phyloP scores from a whole-genome alignment of 2,329 filamentous ascomycete genomes.

The Colletotrichum sp. region DNA sequence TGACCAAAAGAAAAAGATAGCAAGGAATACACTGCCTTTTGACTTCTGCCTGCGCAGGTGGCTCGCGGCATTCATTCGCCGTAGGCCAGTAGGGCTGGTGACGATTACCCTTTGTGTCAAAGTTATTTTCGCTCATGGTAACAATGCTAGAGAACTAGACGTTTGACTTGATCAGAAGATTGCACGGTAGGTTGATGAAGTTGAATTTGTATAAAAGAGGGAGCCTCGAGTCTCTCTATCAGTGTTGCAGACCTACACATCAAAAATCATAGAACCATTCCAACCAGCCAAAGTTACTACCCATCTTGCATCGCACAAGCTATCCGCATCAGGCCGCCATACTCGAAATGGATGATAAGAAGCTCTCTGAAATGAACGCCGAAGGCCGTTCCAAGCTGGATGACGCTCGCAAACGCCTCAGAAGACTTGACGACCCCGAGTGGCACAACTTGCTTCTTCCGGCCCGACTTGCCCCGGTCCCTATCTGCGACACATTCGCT shows the following conservation, averaged over 20 bases:
- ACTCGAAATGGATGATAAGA: not conserved
- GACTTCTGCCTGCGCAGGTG: not conserved
- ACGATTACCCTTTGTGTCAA: not conserved
- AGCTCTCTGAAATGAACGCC: not conserved
- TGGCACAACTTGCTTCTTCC: not conserved
- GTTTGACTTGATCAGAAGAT: not conserved
- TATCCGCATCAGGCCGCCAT: not conserved
- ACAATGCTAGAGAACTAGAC: not conserved
- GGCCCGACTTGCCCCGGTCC: not conserved
- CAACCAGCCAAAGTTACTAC: not conserved
- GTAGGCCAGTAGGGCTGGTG: accelerated
- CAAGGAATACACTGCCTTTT: not conserved
- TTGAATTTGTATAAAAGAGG: not conserved
- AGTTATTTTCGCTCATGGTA: accelerated
- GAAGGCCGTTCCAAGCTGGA: not conserved
- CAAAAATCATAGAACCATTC: not conserved
- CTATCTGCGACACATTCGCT: not conserved
- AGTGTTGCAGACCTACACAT: not conserved
- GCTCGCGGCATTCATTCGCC: not conserved
- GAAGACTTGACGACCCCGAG: not conserved
- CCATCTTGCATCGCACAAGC: not conserved
- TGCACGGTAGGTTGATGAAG: not conserved
- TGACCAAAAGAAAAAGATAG: not conserved
- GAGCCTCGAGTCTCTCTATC: not conserved
- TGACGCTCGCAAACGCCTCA: not conserved